These are phyloP conservation scores for Suhomyces kunorum DNA, from an alignment of 1,139 yeast genomes.

Conservation along the genomic window DNA sequence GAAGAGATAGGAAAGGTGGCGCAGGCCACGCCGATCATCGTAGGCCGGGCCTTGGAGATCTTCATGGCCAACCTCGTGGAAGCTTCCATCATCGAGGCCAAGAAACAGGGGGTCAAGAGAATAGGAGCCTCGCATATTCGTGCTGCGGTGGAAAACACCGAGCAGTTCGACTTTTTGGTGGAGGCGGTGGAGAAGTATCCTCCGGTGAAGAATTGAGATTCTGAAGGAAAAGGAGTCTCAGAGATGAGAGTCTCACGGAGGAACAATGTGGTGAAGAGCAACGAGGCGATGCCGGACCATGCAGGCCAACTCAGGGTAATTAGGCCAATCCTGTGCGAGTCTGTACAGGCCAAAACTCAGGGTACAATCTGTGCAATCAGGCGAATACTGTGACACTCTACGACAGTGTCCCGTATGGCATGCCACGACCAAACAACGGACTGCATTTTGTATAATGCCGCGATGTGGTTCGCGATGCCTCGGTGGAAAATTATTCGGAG, in stretches of 20 bases:
- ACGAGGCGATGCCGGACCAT: neutral
- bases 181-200: slow-evolving; percentile 69
- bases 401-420: no score
- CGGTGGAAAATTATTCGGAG: no score
- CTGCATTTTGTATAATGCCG: no score
- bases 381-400: no score
- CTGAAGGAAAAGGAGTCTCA: neutral
- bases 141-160: slow-evolving; percentile 80
- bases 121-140: slow-evolving; percentile 83
- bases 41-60: slow-evolving; percentile 90
- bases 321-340: no score
- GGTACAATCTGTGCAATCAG: no score
- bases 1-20: slow-evolving; percentile 99
- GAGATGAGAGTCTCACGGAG: neutral
- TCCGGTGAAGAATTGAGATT: slow-evolving; percentile 32
- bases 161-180: slow-evolving; percentile 87
- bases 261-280: neutral
- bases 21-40: slow-evolving; percentile 96
- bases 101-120: slow-evolving; percentile 72
- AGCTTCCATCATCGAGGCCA: slow-evolving; percentile 78
- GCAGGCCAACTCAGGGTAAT: neutral
- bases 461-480: no score
- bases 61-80: slow-evolving; percentile 89
- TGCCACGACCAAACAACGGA: no score
- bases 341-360: no score